phyloP scores from a whole-genome alignment of 2,329 filamentous ascomycete species.

The Hymenoscyphus repandus region DNA sequence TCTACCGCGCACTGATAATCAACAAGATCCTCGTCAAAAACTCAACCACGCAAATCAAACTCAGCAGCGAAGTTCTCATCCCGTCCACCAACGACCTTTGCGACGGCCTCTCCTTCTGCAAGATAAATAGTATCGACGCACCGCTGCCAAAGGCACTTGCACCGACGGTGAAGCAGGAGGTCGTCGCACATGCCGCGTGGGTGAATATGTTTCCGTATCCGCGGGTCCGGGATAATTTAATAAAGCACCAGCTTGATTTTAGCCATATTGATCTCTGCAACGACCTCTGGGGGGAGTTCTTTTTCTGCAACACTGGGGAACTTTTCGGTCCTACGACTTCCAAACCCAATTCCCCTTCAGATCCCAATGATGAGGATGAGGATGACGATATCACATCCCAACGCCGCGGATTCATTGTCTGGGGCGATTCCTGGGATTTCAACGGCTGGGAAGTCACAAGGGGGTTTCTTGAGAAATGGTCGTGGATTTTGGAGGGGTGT shows the following conservation, averaged over 20 bases:
- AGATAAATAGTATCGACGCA: neutral
- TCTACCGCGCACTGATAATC: conserved; percentile 16
- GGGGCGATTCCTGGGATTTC: neutral
- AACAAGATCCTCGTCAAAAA: conserved; percentile 16
- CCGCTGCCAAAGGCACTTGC: conserved; percentile 11
- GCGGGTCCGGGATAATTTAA: conserved; percentile 20
- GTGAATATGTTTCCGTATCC: conserved; percentile 22
- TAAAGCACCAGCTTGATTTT: conserved; percentile 13
- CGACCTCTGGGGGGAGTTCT: conserved; percentile 19
- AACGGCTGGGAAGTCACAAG: conserved; percentile 3
- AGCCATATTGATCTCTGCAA: conserved; percentile 16
- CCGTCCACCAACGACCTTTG: conserved; percentile 6
- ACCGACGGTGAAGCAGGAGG: conserved; percentile 18
- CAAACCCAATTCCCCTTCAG: neutral
- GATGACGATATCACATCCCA: neutral
- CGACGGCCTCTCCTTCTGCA: conserved; percentile 12
- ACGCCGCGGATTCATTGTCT: neutral
- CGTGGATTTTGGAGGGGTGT: conserved; percentile 4
- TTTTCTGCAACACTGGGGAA: conserved; percentile 7
- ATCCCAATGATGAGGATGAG: neutral
- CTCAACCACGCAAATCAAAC: conserved; percentile 3
- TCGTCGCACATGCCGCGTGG: conserved; percentile 17
- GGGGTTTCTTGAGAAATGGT: conserved; percentile 2
- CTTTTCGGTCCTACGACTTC: neutral
- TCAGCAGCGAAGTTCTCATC: neutral